These are phyloP conservation scores for Blastobotrys buckinghamii DNA, from an alignment of 1,139 yeast species.

Conservation along the genomic window DNA sequence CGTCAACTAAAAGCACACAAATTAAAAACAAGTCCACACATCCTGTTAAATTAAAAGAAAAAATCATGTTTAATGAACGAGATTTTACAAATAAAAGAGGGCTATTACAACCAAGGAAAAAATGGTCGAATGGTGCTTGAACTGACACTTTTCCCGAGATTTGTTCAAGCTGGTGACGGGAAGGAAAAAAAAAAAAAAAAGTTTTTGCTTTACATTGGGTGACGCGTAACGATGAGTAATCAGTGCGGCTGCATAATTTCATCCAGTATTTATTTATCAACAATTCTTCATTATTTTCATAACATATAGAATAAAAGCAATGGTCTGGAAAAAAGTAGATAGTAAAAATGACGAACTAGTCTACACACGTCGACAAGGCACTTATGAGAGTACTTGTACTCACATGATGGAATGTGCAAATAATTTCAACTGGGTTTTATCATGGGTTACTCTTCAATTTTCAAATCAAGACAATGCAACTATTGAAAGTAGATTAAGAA, in stretches of 20 bases:
- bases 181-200: no score
- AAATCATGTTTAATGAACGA: neutral
- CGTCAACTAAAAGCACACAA: no score
- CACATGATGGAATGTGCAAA: neutral
- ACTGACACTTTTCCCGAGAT: no score
- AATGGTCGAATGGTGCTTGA: no score
- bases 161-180: no score
- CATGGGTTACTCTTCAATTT: neutral
- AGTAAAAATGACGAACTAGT: neutral
- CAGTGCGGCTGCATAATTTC: no score
- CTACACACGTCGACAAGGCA: neutral
- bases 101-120: neutral
- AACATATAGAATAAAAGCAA: no score
- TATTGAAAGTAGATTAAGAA: neutral
- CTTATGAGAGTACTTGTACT: neutral
- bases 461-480: neutral
- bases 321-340: neutral
- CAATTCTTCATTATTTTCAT: no score
- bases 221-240: no score
- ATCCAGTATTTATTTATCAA: no score
- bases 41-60: no score
- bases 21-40: neutral
- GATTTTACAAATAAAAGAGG: conserved; percentile 1
- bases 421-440: neutral
- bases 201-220: no score